Evolutionary conservation across 2,329 filamentous ascomycete genomes (phyloP), one percentile per base, ranked within the genome.

Genomic region (Sordariomycetes sp.): DNA sequence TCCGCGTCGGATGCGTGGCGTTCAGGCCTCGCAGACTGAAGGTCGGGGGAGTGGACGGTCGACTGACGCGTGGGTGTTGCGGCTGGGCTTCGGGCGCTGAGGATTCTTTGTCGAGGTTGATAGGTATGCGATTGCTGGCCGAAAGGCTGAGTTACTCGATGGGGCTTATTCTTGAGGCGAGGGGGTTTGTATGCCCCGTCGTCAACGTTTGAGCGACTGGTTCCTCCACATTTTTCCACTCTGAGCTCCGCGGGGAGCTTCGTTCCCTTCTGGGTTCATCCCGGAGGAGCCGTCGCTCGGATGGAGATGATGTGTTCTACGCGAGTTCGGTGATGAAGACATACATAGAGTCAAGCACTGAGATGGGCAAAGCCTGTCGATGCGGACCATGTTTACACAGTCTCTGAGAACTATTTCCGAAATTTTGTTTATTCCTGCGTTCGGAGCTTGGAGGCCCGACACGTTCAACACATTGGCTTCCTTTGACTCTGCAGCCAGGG

Each of bases 111-210:
- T 95, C 90, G 79, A 79, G 82, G 72, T 85, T 75, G 71, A 94
- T 78, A 95, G 90, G 82, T 79, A 96, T 95, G 90, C 88, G 90
- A 94, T 95, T 94, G 86, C 84, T 66, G 57, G 48, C 53, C 41
- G 64, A 56, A 48, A 45, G 45, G 53, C 55, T 59, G 63, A 72
- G 85, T 94, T 93, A 96, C 90, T 94, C 88, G 87, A 96, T 94
- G 90, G 90, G 90, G 90, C 90, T 95, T 87, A 96, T 94, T 95
- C 86, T 95, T 83, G 90, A 87, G 75, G 83, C 88, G 87, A 94
- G 86, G 83, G 82, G 83, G 64, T 62, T 58, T 63, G 54, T 52
- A 56, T 21, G 10, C 21, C 9, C 27, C 16, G 19, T 27, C 20
- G 30, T 24, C 23, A 11, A 20, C 29, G 27, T 25, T 21, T 16